Percentiles rank a stretch among this genome's conserved stretches.
These are phyloP conservation scores for Talaromyces adpressus DNA, from an alignment of 495 filamentous ascomycete species.

Conservation along the genomic window DNA sequence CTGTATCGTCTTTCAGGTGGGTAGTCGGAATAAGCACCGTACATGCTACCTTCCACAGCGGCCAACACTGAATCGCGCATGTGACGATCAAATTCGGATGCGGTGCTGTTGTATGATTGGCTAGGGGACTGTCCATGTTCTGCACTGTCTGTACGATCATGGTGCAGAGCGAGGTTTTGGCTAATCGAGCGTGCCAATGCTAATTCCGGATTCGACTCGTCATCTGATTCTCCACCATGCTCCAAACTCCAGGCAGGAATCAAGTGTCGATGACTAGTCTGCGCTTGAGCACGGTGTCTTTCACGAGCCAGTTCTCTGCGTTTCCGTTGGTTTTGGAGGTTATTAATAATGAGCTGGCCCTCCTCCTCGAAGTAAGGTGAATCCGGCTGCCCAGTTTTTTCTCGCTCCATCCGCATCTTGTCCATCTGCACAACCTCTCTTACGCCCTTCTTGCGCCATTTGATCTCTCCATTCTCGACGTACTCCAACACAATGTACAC, in stretches of 20 bases:
- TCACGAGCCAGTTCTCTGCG: conserved; percentile 51
- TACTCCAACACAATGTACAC: conserved; percentile 97
- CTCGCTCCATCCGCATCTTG: conserved; percentile 66
- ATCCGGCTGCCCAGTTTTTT: conserved; percentile 52
- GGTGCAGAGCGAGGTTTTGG: conserved; percentile 20
- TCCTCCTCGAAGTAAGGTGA: conserved; percentile 48
- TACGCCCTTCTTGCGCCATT: conserved; percentile 81
- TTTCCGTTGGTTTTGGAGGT: conserved; percentile 48
- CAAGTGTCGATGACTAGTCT: conserved; percentile 31
- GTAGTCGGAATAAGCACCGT: conserved; percentile 60
- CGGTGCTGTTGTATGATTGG: conserved; percentile 34
- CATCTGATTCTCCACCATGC: conserved; percentile 61
- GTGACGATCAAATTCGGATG: conserved; percentile 34
- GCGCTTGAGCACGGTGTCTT: conserved; percentile 44
- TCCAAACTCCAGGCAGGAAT: conserved; percentile 71
- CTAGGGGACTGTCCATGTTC: conserved; percentile 30
- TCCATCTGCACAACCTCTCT: conserved; percentile 77
- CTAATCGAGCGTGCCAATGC: conserved; percentile 26
- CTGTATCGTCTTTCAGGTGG: conserved; percentile 41
- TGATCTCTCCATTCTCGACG: conserved; percentile 86
- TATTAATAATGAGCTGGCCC: conserved; percentile 52
- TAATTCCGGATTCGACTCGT: conserved; percentile 31
- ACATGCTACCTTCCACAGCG: conserved; percentile 69
- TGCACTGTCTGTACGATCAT: conserved; percentile 17
- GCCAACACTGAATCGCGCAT: conserved; percentile 40